These are phyloP conservation scores for Discostella pseudostelligera DNA, from an alignment of 108 stramenopile species.

Conservation along the genomic window DNA sequence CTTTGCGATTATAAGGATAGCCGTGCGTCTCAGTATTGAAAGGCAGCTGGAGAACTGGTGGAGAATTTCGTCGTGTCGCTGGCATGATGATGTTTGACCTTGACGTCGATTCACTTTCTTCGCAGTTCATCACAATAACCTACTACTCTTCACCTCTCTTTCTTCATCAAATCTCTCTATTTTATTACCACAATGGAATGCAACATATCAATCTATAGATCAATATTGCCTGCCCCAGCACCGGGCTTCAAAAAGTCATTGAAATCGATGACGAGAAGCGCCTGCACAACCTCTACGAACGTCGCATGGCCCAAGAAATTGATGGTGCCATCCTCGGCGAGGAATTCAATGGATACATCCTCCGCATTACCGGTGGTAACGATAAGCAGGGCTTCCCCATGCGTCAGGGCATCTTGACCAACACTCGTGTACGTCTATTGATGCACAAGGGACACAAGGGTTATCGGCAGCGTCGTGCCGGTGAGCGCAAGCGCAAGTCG, in stretches of 20 bases:
- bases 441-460: conserved; percentile 91
- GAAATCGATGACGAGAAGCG: conserved; percentile 99
- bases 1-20: no score
- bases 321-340: conserved; percentile 95
- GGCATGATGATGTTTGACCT: no score
- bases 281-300: conserved; percentile 98
- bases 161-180: background rate
- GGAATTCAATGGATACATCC: conserved; percentile 97
- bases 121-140: background rate
- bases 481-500: conserved; percentile 99
- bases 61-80: no score
- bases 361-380: conserved; percentile 98
- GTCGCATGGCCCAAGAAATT: conserved; percentile 98
- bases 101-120: no score
- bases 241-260: conserved; percentile 96
- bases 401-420: conserved; percentile 99
- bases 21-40: no score
- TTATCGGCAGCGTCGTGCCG: conserved; percentile 91
- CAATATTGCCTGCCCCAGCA: conserved; percentile 97
- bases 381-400: conserved; percentile 99
- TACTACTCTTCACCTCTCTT: background rate
- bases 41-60: no score
- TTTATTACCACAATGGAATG: no score
- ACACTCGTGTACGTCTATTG: conserved; percentile 97
- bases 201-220: conserved; percentile 71